Percentiles rank a stretch among this genome's conserved stretches.
Conservation (phyloP, 2,329 filamentous ascomycete species). For the Microdochium bolleyi region DNA sequence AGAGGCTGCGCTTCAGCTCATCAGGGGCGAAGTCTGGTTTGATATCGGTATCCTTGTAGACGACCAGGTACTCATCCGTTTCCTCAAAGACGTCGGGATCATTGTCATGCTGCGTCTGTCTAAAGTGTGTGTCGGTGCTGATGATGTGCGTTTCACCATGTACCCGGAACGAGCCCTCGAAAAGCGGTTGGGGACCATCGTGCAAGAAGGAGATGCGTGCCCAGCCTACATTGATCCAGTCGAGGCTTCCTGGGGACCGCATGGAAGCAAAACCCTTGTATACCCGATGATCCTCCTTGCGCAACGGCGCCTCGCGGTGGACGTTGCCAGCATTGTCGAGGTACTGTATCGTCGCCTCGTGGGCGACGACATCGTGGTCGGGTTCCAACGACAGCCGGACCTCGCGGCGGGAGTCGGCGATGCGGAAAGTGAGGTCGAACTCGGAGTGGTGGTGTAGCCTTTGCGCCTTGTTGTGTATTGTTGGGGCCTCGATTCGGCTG, state of each 20-base stretch:
- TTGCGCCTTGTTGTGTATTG: constrained; percentile 71
- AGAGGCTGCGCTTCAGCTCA: constrained; percentile 56
- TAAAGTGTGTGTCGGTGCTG: constrained; percentile 67
- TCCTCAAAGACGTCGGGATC: constrained; percentile 59
- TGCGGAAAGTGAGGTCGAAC: constrained; percentile 78
- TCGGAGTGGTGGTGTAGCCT: constrained; percentile 71
- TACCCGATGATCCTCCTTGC: constrained; percentile 68
- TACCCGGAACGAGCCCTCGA: constrained; percentile 83
- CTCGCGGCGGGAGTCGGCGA: constrained; percentile 58
- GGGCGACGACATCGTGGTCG: constrained; percentile 80
- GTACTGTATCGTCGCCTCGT: constrained; percentile 67
- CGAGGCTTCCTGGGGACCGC: constrained; percentile 45
- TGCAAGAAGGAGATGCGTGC: constrained; percentile 69
- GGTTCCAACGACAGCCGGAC: constrained; percentile 78
- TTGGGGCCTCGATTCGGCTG: constrained; percentile 63
- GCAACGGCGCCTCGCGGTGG: constrained; percentile 56
- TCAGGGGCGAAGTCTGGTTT: constrained; percentile 32
- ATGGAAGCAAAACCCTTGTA: constrained; percentile 76
- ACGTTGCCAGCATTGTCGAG: constrained; percentile 65
- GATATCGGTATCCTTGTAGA: constrained; percentile 90
- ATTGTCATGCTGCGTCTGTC: constrained; percentile 58
- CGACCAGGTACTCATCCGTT: constrained; percentile 70
- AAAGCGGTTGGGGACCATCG: constrained; percentile 73
- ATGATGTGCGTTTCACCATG: constrained; percentile 81
- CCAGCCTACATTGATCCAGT: constrained; percentile 81